A percentile compares a stretch with the other conserved stretches of the same genome.
Evolutionary conservation across 129 eudicot genomes (phyloP).

Genomic region (Centrapalus pauciflorus): DNA sequence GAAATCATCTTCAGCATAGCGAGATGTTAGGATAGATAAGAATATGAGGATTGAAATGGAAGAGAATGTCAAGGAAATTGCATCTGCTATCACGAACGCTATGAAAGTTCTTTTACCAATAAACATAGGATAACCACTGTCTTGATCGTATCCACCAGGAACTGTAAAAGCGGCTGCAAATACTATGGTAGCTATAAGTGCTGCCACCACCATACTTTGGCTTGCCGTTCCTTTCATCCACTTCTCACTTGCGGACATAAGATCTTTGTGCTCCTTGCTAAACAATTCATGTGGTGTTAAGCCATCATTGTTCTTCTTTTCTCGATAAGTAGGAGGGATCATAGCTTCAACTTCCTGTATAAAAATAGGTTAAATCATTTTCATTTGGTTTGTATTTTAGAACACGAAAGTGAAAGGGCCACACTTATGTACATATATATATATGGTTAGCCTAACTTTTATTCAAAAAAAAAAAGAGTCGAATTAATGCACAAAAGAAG

Average conservation of each 20-base stretch:
- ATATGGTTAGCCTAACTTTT: no score
- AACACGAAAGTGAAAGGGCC: no score
- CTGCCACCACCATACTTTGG: constrained; percentile 16
- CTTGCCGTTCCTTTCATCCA: constrained; percentile 27
- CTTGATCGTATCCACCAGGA: constrained; percentile 26
- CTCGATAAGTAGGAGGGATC: constrained; percentile 16
- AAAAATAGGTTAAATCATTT: background rate
- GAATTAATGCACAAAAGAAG: no score
- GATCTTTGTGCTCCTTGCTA: constrained; percentile 19
- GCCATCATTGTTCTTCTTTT: constrained; percentile 10
- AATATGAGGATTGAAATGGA: constrained; percentile 20
- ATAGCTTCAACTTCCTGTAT: constrained; percentile 18
- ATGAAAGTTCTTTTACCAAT: no score
- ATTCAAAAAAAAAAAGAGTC: no score
- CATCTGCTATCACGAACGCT: constrained; percentile 17
- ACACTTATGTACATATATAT: no score
- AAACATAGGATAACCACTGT: no score
- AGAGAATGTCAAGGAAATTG: constrained; percentile 10
- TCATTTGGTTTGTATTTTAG: no score
- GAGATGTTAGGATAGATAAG: no score
- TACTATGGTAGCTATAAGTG: constrained; percentile 23
- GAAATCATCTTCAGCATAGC: no score
- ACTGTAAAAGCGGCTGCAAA: constrained; percentile 24
- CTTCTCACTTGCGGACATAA: constrained; percentile 10
- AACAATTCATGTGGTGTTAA: constrained; percentile 22